Base-by-base conservation (phyloP, 495 filamentous ascomycete genomes). In the Bathelium albidoporum region DNA sequence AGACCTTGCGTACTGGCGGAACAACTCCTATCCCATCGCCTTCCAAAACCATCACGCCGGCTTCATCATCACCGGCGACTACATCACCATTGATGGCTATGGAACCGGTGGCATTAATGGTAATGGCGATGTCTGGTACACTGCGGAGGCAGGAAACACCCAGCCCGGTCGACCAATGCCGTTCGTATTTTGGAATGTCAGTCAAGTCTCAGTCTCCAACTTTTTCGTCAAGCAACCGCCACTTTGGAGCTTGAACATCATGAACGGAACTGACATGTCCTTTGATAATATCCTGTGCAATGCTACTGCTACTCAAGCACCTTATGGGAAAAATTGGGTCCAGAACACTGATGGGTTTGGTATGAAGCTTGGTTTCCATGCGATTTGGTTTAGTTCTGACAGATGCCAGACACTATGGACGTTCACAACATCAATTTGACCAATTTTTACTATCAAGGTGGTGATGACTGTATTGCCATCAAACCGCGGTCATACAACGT, bases 101-200 rank as follows among this genome's bases (percentile, higher is more conserved):
- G 75, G 74, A 1, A 83, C 77, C 2, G 80, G 80, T 20, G 79
- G 79, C 10, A 81, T 85, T 62, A 66, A 82, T 60, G 81, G 81
- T 32, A 82, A 82, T 62, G 81, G 82, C 12, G 70, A 80, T 53
- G 58, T 70, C 2, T 80, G 78, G 78, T 79, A 80, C 58, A 73
- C 64, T 49, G 73, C 65, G 18, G 77, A 81, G 66, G 24, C 67
- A 22, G 72, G 66, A 5, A 68, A 61, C 53, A 83, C 81, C 0
- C 74, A 77, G 65, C 74, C 77, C 24, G 80, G 81, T 20, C 72
- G 81, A 31, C 81, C 81, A 1, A 85, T 85, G 81, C 81, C 82
- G 1, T 83, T 85, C 60, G 82, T 85, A 0, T 80, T 81, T 58
- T 85, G 82, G 82, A 85, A 84, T 67, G 78, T 82, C 2, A 79